A percentile compares a stretch with the other conserved stretches of the same genome.
Evolutionary conservation across 2,329 filamentous ascomycete genomes (phyloP).

Genomic region (Sporothrix sp.): DNA sequence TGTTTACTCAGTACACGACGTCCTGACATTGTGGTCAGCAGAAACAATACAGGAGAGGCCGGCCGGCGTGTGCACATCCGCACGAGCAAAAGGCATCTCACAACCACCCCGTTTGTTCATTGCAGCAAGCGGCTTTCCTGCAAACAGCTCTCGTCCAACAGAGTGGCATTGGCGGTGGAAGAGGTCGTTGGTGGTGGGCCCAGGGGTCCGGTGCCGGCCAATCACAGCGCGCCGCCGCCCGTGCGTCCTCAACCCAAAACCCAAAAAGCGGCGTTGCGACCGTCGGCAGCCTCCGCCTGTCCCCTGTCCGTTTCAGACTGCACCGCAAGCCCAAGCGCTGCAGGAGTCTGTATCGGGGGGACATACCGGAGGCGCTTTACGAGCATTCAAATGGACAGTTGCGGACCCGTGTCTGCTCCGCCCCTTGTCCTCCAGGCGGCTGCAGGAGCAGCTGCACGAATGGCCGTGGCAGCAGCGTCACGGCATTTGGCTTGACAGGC

Average conservation of each 20-base stretch:
- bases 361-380: no score
- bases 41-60: no score
- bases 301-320: conserved; percentile 3
- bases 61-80: no score
- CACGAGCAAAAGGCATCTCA: no score
- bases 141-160: background rate
- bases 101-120: no score
- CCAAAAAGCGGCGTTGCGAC: background rate
- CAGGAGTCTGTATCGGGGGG: background rate
- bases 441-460: background rate
- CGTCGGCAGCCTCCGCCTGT: background rate
- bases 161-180: background rate
- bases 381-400: no score
- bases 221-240: background rate
- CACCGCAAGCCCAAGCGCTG: background rate
- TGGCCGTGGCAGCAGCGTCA: background rate
- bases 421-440: no score
- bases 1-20: no score
- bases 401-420: no score
- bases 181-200: background rate
- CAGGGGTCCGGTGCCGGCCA: background rate
- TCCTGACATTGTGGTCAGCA: no score
- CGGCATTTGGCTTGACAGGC: no score
- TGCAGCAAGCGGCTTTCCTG: no score
- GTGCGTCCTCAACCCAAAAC: background rate